phyloP scores from a whole-genome alignment of 225 moss, liverwort and hornwort genomes.

The Bryum argenteum region DNA sequence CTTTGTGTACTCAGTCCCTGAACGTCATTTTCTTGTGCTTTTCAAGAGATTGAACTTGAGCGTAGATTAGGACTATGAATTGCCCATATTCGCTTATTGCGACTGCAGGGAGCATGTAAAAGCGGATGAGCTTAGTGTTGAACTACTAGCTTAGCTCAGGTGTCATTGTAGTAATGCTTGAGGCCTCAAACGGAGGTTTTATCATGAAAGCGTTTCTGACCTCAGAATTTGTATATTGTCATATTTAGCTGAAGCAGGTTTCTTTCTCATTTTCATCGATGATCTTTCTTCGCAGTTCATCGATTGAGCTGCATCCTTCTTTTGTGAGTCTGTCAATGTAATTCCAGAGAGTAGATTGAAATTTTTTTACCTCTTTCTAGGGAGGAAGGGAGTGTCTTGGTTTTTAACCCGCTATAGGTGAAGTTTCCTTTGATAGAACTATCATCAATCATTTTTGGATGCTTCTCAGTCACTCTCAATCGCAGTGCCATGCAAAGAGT shows the following conservation, averaged over 20 bases:
- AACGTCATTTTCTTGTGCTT: constrained; percentile 96
- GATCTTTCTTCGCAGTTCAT: background rate
- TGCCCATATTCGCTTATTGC: constrained; percentile 24
- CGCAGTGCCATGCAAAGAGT: too few relatives aligned
- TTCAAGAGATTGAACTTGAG: constrained; percentile 88
- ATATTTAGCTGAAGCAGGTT: constrained; percentile 27
- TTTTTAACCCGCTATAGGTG: too few relatives aligned
- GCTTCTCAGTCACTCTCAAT: too few relatives aligned
- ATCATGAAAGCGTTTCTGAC: constrained; percentile 29
- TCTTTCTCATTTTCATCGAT: constrained; percentile 1
- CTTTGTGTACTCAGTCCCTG: constrained; percentile 94
- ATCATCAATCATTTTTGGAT: too few relatives aligned
- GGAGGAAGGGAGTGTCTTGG: too few relatives aligned
- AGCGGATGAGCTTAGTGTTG: constrained; percentile 30
- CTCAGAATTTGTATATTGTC: constrained; percentile 48
- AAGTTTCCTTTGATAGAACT: too few relatives aligned
- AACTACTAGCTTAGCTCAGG: constrained; percentile 25
- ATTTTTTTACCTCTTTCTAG: too few relatives aligned
- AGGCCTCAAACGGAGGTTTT: constrained; percentile 28
- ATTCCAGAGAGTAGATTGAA: too few relatives aligned
- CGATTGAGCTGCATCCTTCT: too few relatives aligned
- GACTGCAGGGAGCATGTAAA: constrained; percentile 25
- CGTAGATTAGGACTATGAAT: constrained; percentile 37
- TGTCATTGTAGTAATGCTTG: constrained; percentile 34
- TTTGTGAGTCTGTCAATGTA: too few relatives aligned